These are phyloP conservation scores for Murraya paniculata DNA, from an alignment of 345 rosid species.

Conservation along the genomic window DNA sequence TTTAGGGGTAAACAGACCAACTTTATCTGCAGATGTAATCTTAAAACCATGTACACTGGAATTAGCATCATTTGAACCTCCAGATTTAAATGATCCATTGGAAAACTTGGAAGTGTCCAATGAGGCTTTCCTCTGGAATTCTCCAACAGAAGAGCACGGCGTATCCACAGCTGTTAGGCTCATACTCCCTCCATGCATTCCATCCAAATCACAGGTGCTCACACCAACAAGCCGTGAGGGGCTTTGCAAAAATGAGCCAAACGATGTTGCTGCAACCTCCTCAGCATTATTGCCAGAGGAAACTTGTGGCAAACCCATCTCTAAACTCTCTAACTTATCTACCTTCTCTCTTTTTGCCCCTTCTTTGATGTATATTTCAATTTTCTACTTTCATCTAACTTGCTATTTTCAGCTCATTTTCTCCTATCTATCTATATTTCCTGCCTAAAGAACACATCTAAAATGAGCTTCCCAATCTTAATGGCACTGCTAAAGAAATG, in stretches of 20 bases:
- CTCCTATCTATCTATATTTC: neutral
- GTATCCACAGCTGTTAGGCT: conserved; percentile 25
- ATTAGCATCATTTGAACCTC: conserved; percentile 33
- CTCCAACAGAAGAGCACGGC: conserved; percentile 46
- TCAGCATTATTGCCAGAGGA: conserved; percentile 44
- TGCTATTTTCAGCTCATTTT: conserved; percentile 12
- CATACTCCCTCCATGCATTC: conserved; percentile 37
- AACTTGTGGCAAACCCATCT: conserved; percentile 84
- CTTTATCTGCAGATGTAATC: conserved; percentile 37
- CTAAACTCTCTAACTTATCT: conserved; percentile 22
- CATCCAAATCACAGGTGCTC: conserved; percentile 56
- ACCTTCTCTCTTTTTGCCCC: neutral
- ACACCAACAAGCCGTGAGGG: conserved; percentile 38
- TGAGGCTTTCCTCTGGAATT: conserved; percentile 52
- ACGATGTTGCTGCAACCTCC: conserved; percentile 42
- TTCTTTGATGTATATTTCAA: conserved; percentile 14
- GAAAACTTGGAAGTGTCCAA: conserved; percentile 41
- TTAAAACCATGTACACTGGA: conserved; percentile 42
- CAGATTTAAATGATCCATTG: conserved; percentile 37
- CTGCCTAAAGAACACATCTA: neutral
- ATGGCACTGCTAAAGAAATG: neutral
- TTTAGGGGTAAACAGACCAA: conserved; percentile 30
- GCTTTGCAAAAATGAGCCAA: conserved; percentile 46
- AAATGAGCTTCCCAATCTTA: conserved; percentile 19
- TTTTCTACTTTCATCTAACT: conserved; percentile 19